phyloP scores from a whole-genome alignment of 352 stramenopile species.

The Globisporangium acanthophoron region DNA sequence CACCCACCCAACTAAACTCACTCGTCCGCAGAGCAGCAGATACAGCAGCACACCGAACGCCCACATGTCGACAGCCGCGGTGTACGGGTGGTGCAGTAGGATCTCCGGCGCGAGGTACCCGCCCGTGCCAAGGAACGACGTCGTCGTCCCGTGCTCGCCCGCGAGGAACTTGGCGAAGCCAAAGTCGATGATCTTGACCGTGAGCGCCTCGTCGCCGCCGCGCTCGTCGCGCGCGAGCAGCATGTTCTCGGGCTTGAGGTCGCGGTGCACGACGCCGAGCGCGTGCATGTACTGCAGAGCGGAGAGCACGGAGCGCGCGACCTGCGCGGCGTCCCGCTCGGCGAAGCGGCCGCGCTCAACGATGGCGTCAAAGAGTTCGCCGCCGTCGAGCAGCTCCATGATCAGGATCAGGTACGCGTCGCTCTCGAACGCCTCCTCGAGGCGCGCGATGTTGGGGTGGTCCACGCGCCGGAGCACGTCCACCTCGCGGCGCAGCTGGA shows the following conservation, averaged over 20 bases:
- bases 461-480: conserved; percentile 55
- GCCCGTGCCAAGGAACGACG: conserved; percentile 70
- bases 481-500: conserved; percentile 59
- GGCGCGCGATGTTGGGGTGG: conserved; percentile 63
- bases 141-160: conserved; percentile 43
- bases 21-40: conserved; percentile 94
- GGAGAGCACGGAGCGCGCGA: conserved; percentile 53
- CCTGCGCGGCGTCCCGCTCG: conserved; percentile 46
- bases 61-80: conserved; percentile 95
- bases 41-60: conserved; percentile 96
- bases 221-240: conserved; percentile 27
- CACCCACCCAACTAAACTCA: conserved; percentile 25
- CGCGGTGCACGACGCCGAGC: conserved; percentile 58
- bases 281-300: conserved; percentile 74
- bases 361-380: conserved; percentile 81
- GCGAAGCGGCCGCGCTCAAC: conserved; percentile 55
- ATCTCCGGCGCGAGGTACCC: conserved; percentile 98
- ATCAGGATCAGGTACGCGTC: conserved; percentile 60
- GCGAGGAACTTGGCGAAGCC: conserved; percentile 92
- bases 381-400: conserved; percentile 73
- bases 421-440: conserved; percentile 66
- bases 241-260: conserved; percentile 79
- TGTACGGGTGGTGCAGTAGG: conserved; percentile 94
- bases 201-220: conserved; percentile 14
- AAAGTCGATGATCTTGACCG: conserved; percentile 99